A percentile compares a stretch with the other conserved stretches of the same genome.
phyloP scores from a whole-genome alignment of 179 eudicot species.

The Corrigiola litoralis region DNA sequence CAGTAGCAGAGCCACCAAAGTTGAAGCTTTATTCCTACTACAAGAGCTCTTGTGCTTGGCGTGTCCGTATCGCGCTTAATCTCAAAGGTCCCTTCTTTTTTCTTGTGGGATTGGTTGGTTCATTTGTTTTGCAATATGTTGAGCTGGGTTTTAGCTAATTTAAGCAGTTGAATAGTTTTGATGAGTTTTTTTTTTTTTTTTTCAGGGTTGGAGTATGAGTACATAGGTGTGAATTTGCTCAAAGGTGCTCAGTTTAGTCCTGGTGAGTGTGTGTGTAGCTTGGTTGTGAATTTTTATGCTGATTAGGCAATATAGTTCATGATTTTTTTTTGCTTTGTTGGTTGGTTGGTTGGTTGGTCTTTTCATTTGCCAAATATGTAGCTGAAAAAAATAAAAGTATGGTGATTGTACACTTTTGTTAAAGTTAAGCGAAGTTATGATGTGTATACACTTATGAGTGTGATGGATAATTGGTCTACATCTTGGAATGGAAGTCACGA shows the following conservation, averaged over 20 bases:
- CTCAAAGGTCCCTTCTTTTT: constrained; percentile 48
- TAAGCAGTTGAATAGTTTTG: not conserved
- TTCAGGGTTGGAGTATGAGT: constrained; percentile 77
- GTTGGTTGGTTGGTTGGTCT: not conserved
- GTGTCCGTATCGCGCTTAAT: constrained; percentile 84
- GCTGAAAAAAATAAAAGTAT: no score
- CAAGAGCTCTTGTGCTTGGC: constrained; percentile 71
- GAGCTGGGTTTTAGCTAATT: not conserved
- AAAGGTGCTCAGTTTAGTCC: constrained; percentile 62
- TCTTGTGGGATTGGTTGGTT: not conserved
- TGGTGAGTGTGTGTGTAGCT: constrained; percentile 36
- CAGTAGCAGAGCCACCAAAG: constrained; percentile 25
- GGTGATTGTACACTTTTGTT: no score
- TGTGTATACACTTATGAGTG: no score
- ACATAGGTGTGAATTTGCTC: constrained; percentile 63
- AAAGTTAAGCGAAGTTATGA: no score
- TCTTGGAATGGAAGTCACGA: no score
- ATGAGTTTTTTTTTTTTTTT: not conserved
- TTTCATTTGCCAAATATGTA: no score
- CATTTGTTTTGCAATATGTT: not conserved
- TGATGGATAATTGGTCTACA: no score
- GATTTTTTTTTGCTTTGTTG: not conserved
- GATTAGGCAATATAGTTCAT: no score
- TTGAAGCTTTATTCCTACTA: constrained; percentile 70
- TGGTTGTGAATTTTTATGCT: no score